Conservation (phyloP, 495 filamentous ascomycete species). For the Pyrenula aspistea region DNA sequence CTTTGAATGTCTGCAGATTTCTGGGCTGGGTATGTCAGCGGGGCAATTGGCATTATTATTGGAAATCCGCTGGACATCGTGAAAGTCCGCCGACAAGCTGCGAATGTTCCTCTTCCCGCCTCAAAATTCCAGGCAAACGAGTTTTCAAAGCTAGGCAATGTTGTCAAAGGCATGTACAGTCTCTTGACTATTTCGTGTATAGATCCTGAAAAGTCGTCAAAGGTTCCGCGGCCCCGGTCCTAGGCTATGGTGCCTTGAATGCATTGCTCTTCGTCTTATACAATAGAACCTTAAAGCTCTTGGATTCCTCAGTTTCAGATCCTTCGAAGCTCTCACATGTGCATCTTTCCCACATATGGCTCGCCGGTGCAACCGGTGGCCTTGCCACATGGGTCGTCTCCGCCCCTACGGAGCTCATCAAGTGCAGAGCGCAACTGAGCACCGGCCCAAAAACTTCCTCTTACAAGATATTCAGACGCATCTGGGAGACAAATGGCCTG, state of each 20-base stretch:
- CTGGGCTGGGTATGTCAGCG: slow-evolving; percentile 77
- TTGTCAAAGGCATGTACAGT: background rate
- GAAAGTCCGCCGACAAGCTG: slow-evolving; percentile 72
- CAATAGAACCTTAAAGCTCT: slow-evolving; percentile 55
- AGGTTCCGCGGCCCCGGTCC: slow-evolving; percentile 69
- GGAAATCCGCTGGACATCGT: slow-evolving; percentile 81
- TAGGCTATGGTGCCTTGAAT: slow-evolving; percentile 83
- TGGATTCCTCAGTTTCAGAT: slow-evolving; percentile 32
- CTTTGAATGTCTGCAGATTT: slow-evolving; percentile 68
- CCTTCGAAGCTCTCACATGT: slow-evolving; percentile 23
- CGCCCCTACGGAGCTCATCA: slow-evolving; percentile 78
- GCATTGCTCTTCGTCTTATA: slow-evolving; percentile 77
- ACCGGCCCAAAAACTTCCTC: slow-evolving; percentile 29
- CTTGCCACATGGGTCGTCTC: slow-evolving; percentile 71
- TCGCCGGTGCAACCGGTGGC: slow-evolving; percentile 66
- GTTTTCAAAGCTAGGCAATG: background rate
- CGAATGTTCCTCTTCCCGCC: slow-evolving; percentile 11
- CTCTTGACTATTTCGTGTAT: background rate
- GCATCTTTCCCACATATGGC: slow-evolving; percentile 43
- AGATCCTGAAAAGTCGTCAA: slow-evolving; percentile 3
- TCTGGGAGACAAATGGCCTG: slow-evolving; percentile 48
- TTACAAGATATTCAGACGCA: slow-evolving; percentile 48
- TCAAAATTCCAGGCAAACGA: background rate
- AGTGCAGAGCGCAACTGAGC: slow-evolving; percentile 66
- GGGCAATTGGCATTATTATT: slow-evolving; percentile 69